These are phyloP conservation scores for Penicillium sp. DNA, from an alignment of 2,329 filamentous ascomycete genomes.

Conservation along the genomic window DNA sequence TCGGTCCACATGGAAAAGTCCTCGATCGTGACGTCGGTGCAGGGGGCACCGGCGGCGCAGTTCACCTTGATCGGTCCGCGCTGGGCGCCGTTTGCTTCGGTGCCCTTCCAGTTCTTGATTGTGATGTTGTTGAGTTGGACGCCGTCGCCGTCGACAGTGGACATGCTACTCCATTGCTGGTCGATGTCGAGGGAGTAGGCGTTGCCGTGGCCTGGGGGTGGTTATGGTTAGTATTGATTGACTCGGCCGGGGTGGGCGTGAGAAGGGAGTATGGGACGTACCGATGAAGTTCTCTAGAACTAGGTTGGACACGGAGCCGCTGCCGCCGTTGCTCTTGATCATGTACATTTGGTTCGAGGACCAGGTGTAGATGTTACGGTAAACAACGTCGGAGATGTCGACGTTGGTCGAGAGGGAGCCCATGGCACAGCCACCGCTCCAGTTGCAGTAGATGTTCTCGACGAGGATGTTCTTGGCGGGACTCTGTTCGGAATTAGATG, in stretches of 20 bases:
- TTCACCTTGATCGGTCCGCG: slow-evolving; percentile 61
- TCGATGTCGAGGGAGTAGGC: slow-evolving; percentile 65
- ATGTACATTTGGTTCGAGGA: slow-evolving; percentile 68
- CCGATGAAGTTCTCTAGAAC: slow-evolving; percentile 63
- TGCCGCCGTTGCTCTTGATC: slow-evolving; percentile 67
- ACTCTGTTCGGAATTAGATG: slow-evolving; percentile 39
- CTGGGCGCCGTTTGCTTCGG: slow-evolving; percentile 54
- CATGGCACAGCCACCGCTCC: slow-evolving; percentile 65
- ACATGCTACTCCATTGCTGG: slow-evolving; percentile 58
- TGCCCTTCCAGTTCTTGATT: slow-evolving; percentile 63
- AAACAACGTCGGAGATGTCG: slow-evolving; percentile 59
- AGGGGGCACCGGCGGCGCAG: slow-evolving; percentile 59
- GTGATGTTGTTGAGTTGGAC: slow-evolving; percentile 61
- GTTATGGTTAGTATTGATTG: background rate
- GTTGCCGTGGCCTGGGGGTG: slow-evolving; percentile 57
- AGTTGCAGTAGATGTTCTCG: slow-evolving; percentile 68
- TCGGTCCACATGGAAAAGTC: slow-evolving; percentile 58
- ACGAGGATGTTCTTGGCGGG: slow-evolving; percentile 62
- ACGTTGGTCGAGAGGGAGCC: slow-evolving; percentile 60
- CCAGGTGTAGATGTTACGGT: slow-evolving; percentile 64
- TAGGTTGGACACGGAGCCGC: slow-evolving; percentile 58
- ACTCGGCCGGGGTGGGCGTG: background rate
- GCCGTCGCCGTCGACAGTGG: slow-evolving; percentile 53
- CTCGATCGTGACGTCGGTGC: slow-evolving; percentile 58
- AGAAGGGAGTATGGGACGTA: slow-evolving; percentile 17